Evolutionary conservation across 176 grass and related monocot genomes (phyloP).

Genomic region (Guadua angustifolia): DNA sequence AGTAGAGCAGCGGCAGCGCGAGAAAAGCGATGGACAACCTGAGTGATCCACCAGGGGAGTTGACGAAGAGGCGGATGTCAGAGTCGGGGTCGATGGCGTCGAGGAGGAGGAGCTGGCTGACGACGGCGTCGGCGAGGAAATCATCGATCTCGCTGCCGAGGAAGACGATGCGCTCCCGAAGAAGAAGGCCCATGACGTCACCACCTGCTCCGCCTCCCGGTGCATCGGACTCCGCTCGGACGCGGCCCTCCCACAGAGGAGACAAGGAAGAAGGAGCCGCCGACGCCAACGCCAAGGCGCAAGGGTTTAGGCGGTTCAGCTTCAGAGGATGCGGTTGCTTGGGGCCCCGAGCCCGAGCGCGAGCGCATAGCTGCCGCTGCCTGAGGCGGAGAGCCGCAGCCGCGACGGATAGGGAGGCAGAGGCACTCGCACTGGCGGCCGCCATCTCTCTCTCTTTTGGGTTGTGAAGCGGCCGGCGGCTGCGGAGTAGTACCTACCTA

Average conservation of each 20-base stretch:
- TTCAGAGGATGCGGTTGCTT: slow-evolving; percentile 37
- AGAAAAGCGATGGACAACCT: slow-evolving; percentile 40
- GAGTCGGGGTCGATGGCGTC: slow-evolving; percentile 70
- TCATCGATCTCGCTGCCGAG: slow-evolving; percentile 90
- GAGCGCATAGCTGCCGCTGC: slow-evolving; percentile 40
- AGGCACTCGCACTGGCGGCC: slow-evolving; percentile 29
- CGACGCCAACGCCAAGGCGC: slow-evolving; percentile 37
- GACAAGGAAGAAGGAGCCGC: slow-evolving; percentile 36
- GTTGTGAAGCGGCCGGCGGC: slow-evolving; percentile 24
- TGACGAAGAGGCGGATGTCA: slow-evolving; percentile 87
- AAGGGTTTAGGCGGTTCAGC: slow-evolving; percentile 38
- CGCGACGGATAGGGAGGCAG: slow-evolving; percentile 39
- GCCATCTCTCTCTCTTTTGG: slow-evolving; percentile 25
- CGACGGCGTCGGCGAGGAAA: slow-evolving; percentile 78
- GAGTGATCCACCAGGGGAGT: slow-evolving; percentile 80
- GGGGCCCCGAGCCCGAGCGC: slow-evolving; percentile 20
- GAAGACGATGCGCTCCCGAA: slow-evolving; percentile 85
- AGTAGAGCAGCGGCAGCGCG: background rate
- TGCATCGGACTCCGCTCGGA: slow-evolving; percentile 43
- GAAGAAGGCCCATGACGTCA: slow-evolving; percentile 73
- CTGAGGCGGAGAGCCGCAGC: slow-evolving; percentile 27
- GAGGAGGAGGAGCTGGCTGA: slow-evolving; percentile 91
- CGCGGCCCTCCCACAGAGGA: slow-evolving; percentile 34
- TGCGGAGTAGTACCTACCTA: background rate
- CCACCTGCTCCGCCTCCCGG: slow-evolving; percentile 39